Conservation (phyloP, 208 protist genomes). For the Novymonas esmeraldas region DNA sequence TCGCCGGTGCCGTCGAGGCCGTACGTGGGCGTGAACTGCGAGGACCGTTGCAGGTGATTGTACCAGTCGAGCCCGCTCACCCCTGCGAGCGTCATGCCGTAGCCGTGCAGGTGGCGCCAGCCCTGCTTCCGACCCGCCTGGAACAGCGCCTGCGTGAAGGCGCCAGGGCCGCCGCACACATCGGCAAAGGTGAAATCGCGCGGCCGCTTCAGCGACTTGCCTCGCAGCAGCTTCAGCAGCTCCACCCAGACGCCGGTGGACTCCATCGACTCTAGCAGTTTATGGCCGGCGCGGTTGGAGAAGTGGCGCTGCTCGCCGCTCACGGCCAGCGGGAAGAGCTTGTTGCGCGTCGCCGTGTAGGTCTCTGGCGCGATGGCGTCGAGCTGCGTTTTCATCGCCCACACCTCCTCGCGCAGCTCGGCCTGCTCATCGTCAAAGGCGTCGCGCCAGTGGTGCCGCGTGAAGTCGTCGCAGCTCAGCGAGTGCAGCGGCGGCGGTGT, state of each 20-base stretch:
- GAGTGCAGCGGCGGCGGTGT: conserved; percentile 39
- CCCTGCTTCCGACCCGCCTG: conserved; percentile 34
- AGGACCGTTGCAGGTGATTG: conserved; percentile 41
- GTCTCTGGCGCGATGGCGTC: conserved; percentile 40
- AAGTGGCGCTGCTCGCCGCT: conserved; percentile 44
- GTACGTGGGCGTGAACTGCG: conserved; percentile 71
- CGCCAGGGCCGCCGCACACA: conserved; percentile 89
- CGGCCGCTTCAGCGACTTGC: conserved; percentile 22
- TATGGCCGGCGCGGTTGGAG: conserved; percentile 90
- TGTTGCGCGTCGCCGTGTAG: conserved; percentile 63
- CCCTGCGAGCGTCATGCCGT: conserved; percentile 83
- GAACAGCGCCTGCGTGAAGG: conserved; percentile 87
- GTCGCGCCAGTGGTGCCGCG: conserved; percentile 65
- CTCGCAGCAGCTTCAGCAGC: conserved; percentile 24
- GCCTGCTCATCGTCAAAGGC: conserved; percentile 71
- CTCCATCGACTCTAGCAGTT: conserved; percentile 90
- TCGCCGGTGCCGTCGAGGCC: conserved; percentile 87
- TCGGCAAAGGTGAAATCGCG: conserved; percentile 75
- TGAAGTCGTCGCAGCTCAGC: conserved; percentile 30
- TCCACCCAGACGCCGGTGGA: conserved; percentile 70
- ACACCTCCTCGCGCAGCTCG: conserved; percentile 46
- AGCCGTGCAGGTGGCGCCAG: conserved; percentile 57
- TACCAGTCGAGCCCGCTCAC: conserved; percentile 87
- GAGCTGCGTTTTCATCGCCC: conserved; percentile 64
- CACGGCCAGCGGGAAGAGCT: conserved; percentile 71